phyloP scores from a whole-genome alignment of 768 basidiomycete genomes.

The Russula dissimulans region DNA sequence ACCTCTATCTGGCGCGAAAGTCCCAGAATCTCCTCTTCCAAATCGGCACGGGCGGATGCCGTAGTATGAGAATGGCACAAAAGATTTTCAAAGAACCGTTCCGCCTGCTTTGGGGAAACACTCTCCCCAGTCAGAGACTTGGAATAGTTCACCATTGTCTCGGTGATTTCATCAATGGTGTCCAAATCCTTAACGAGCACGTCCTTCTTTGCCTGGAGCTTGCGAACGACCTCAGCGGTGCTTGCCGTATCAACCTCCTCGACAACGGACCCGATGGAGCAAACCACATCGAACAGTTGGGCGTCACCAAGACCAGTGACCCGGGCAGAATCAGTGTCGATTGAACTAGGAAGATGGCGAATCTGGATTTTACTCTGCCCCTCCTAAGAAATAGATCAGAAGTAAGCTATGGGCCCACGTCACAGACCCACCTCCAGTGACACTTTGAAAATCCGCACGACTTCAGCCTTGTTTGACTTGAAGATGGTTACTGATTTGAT shows the following conservation, averaged over 20 bases:
- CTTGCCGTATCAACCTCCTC: conserved; percentile 19
- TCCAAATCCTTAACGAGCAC: conserved; percentile 32
- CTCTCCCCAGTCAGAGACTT: conserved; percentile 37
- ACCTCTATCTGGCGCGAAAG: conserved; percentile 33
- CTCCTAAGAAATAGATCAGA: conserved; percentile 26
- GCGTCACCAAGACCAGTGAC: conserved; percentile 41
- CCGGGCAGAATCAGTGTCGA: conserved; percentile 45
- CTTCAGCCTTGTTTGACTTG: conserved; percentile 46
- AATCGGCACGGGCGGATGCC: conserved; percentile 26
- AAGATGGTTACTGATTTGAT: conserved; percentile 51
- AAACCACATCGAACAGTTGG: conserved; percentile 49
- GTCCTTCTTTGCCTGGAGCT: conserved; percentile 29
- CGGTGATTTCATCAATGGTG: conserved; percentile 34
- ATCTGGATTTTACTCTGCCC: conserved; percentile 48
- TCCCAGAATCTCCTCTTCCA: conserved; percentile 29
- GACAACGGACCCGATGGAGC: conserved; percentile 28
- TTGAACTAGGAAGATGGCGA: conserved; percentile 37
- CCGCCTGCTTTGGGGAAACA: conserved; percentile 31
- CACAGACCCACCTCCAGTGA: conserved; percentile 38
- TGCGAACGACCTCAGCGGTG: conserved; percentile 19
- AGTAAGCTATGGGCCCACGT: not conserved
- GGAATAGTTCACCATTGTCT: conserved; percentile 37
- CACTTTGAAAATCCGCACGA: conserved; percentile 42
- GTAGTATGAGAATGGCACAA: conserved; percentile 31
- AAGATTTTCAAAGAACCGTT: conserved; percentile 35